Evolutionary conservation across 441 rosid genomes (phyloP).

Genomic region (Bocquillonia castaneifolia): DNA sequence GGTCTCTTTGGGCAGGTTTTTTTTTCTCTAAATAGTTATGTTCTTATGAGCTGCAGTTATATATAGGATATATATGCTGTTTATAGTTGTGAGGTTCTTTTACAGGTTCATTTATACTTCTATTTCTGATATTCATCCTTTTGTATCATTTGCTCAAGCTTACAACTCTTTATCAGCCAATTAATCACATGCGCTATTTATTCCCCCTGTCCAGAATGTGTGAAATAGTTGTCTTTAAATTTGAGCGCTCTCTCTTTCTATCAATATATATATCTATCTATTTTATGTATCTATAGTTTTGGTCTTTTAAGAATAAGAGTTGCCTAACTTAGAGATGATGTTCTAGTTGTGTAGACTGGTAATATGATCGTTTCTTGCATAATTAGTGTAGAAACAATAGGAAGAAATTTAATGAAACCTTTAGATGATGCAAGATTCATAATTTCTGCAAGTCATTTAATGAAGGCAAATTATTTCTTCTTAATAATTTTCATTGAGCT

Average conservation of each 20-base stretch:
- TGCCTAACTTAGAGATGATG: neutral
- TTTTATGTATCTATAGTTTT: neutral
- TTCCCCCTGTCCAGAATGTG: neutral
- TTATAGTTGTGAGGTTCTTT: conserved; percentile 6
- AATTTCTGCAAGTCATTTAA: neutral
- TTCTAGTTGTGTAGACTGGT: neutral
- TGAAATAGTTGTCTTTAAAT: neutral
- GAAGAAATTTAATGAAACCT: neutral
- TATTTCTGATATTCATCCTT: neutral
- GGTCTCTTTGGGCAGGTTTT: conserved; percentile 44
- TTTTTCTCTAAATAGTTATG: conserved; percentile 15
- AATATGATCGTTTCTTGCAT: neutral
- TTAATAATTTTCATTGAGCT: neutral
- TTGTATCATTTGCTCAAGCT: neutral
- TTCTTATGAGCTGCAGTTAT: conserved; percentile 7
- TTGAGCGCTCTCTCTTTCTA: no score
- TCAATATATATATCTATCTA: no score
- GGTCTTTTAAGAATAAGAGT: neutral
- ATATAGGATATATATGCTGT: neutral
- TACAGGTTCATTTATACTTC: neutral
- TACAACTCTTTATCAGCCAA: neutral
- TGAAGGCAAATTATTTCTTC: neutral
- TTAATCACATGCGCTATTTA: neutral
- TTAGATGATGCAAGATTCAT: neutral
- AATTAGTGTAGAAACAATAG: no score